phyloP scores from a whole-genome alignment of 1,284 basidiomycete genomes.

The Heterobasidion parviporum region DNA sequence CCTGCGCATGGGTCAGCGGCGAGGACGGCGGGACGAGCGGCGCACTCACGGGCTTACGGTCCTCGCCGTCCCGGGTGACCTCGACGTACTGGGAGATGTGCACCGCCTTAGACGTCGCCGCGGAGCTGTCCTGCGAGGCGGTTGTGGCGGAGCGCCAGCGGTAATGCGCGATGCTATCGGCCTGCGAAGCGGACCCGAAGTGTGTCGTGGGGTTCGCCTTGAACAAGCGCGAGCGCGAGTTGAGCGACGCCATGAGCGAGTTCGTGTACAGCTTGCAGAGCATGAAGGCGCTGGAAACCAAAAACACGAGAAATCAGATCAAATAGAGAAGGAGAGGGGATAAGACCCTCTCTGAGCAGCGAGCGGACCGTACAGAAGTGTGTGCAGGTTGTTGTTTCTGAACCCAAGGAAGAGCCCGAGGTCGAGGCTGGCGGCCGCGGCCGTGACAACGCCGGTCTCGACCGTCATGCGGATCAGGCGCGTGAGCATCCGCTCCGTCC shows the following conservation, averaged over 20 bases:
- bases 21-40: no score
- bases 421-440: constrained; percentile 10
- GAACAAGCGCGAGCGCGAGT: background rate
- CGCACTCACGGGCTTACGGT: no score
- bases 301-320: background rate
- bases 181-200: no score
- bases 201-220: no score
- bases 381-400: constrained; percentile 9
- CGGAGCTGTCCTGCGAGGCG: no score
- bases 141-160: no score
- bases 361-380: constrained; percentile 7
- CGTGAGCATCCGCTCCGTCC: constrained; percentile 7
- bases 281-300: background rate
- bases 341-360: background rate
- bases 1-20: no score
- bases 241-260: constrained; percentile 4
- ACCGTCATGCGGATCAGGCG: constrained; percentile 14
- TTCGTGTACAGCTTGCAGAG: constrained; percentile 5
- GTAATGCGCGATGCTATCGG: no score
- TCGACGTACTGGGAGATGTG: no score
- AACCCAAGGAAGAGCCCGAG: constrained; percentile 11
- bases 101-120: no score
- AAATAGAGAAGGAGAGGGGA: background rate
- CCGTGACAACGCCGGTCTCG: constrained; percentile 14
- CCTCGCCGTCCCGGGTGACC: no score